Conservation (phyloP, 2,329 filamentous ascomycete genomes). For the Zymoseptoria brevis region DNA sequence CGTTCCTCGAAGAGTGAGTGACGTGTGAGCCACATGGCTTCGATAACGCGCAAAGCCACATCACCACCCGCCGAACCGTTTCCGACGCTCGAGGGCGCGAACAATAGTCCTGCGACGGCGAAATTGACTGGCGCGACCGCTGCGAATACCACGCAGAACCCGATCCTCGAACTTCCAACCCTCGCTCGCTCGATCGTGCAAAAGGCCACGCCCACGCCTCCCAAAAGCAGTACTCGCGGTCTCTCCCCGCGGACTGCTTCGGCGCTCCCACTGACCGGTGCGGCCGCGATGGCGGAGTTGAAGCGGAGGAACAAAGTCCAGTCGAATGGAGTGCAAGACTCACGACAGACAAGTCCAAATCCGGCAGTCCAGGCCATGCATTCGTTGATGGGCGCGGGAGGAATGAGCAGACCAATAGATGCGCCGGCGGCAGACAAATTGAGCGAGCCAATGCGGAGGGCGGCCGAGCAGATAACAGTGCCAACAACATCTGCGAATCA, state of each 20-base stretch:
- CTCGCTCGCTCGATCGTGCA: conserved; percentile 11
- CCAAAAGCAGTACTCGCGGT: conserved; percentile 34
- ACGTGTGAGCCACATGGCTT: conserved; percentile 33
- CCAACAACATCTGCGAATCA: conserved; percentile 35
- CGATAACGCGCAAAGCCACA: conserved; percentile 37
- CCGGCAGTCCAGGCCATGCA: conserved; percentile 39
- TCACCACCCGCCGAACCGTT: conserved; percentile 35
- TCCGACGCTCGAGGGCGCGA: conserved; percentile 30
- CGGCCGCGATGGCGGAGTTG: conserved; percentile 42
- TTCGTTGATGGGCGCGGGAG: conserved; percentile 35
- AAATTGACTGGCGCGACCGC: conserved; percentile 22
- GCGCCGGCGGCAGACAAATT: conserved; percentile 37
- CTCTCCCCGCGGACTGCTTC: conserved; percentile 29
- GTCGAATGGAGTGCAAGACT: conserved; percentile 11
- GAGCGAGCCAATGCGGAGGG: conserved; percentile 42
- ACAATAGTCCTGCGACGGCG: conserved; percentile 34
- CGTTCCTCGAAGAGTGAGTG: conserved; percentile 1
- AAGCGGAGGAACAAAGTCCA: conserved; percentile 33
- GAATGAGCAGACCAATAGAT: conserved; percentile 38
- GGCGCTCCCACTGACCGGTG: conserved; percentile 35
- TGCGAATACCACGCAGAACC: conserved; percentile 14
- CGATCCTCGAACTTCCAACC: background rate
- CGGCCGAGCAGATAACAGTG: conserved; percentile 43
- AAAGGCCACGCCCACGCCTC: conserved; percentile 25
- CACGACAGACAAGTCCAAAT: conserved; percentile 43